Percentiles rank a stretch among this genome's conserved stretches.
These are phyloP conservation scores for Aquilaria agallochum DNA, from an alignment of 441 rosid species.

Conservation along the genomic window DNA sequence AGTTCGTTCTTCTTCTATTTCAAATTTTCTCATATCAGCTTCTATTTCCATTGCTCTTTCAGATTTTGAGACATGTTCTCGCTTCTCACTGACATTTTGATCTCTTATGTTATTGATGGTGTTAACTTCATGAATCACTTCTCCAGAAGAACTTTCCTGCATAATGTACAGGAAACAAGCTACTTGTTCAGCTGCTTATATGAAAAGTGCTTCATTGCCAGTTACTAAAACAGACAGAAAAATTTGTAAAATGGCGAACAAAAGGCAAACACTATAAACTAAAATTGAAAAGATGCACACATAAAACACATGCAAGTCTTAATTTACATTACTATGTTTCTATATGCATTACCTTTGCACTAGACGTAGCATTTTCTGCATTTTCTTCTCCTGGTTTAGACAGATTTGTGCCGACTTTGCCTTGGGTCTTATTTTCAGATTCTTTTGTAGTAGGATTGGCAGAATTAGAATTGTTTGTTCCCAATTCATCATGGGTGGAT, in stretches of 20 bases:
- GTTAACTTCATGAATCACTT: constrained; percentile 13
- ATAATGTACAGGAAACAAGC: constrained; percentile 12
- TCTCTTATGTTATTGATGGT: neutral
- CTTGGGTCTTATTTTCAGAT: constrained; percentile 4
- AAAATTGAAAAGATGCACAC: neutral
- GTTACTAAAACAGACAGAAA: neutral
- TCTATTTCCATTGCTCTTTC: constrained; percentile 14
- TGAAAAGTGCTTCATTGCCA: neutral
- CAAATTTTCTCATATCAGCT: constrained; percentile 12
- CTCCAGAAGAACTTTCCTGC: constrained; percentile 21
- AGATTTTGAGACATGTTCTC: constrained; percentile 7
- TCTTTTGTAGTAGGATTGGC: constrained; percentile 7
- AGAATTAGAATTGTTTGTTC: constrained; percentile 7
- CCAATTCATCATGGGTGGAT: constrained; percentile 13
- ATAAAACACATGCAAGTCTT: too few relatives aligned
- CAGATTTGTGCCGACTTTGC: constrained; percentile 6
- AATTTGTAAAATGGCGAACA: neutral
- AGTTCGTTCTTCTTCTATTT: constrained; percentile 9
- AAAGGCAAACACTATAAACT: neutral
- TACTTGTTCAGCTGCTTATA: constrained; percentile 1
- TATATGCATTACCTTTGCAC: constrained; percentile 15
- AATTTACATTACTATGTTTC: neutral
- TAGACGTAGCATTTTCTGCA: constrained; percentile 7
- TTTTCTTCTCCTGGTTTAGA: constrained; percentile 14
- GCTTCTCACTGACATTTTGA: constrained; percentile 9